These are phyloP conservation scores for Pythium coloratum DNA, from an alignment of 352 stramenopile species.

Conservation along the genomic window DNA sequence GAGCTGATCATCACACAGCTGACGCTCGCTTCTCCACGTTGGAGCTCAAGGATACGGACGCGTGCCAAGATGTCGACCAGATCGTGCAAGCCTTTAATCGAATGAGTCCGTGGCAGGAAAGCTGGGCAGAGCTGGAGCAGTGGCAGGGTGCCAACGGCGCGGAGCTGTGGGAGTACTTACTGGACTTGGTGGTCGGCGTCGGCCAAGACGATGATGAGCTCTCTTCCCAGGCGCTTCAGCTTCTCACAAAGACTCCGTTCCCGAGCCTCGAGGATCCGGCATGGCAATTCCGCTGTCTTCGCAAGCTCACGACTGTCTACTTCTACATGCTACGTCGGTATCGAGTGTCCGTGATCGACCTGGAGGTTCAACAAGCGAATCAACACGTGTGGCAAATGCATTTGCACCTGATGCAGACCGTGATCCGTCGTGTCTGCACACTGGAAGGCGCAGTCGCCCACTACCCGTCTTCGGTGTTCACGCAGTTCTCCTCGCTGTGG, in stretches of 20 bases:
- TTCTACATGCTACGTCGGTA: constrained; percentile 60
- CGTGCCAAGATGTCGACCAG: constrained; percentile 6
- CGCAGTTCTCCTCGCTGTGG: constrained; percentile 67
- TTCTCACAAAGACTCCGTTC: constrained; percentile 59
- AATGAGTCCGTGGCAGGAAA: constrained; percentile 37
- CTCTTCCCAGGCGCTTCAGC: constrained; percentile 34
- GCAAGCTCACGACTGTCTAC: constrained; percentile 55
- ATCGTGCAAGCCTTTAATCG: constrained; percentile 37
- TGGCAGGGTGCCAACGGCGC: constrained; percentile 55
- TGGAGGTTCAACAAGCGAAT: constrained; percentile 9
- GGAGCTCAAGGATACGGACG: not conserved
- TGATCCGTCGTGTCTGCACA: constrained; percentile 51
- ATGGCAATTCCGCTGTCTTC: constrained; percentile 75
- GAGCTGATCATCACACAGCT: not conserved
- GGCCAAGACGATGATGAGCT: constrained; percentile 4
- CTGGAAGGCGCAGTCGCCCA: constrained; percentile 61
- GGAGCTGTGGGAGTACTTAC: constrained; percentile 60
- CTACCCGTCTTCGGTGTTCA: constrained; percentile 70
- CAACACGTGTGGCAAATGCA: constrained; percentile 14
- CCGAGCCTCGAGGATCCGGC: constrained; percentile 63
- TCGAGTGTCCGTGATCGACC: constrained; percentile 39
- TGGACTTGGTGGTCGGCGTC: constrained; percentile 47
- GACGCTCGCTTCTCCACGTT: constrained; percentile 23
- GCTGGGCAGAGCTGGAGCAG: constrained; percentile 36
- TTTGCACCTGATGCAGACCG: constrained; percentile 47